phyloP scores from a whole-genome alignment of 2,329 filamentous ascomycete species.

The Neoscytalidium dimidiatum region DNA sequence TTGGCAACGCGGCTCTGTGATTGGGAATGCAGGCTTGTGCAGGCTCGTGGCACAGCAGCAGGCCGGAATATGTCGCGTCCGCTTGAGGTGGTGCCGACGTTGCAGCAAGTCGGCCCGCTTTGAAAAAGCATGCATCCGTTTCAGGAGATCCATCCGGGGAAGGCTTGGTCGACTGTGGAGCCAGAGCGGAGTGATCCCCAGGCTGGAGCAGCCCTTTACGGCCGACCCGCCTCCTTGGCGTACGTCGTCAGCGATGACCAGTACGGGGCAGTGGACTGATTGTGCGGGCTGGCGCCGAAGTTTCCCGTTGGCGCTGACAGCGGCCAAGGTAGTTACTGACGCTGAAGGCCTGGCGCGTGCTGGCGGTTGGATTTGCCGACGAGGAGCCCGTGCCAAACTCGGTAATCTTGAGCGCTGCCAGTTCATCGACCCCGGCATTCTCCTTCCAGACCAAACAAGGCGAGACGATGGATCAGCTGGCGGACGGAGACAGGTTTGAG shows the following conservation, averaged over 20 bases:
- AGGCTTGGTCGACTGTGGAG: neutral
- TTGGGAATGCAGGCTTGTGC: neutral
- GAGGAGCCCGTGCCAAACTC: neutral
- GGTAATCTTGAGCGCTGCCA: neutral
- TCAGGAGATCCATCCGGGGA: constrained; percentile 15
- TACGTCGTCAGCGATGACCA: neutral
- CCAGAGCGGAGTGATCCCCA: constrained; percentile 13
- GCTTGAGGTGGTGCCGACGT: neutral
- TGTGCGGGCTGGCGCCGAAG: neutral
- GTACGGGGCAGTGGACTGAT: constrained; percentile 4
- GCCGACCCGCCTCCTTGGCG: constrained; percentile 2
- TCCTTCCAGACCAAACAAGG: neutral
- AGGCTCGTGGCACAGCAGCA: neutral
- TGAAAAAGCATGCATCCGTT: neutral
- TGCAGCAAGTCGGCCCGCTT: neutral
- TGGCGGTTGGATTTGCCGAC: neutral
- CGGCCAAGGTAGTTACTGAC: neutral
- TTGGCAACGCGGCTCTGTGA: neutral
- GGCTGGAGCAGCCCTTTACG: neutral
- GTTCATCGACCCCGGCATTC: neutral
- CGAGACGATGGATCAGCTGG: neutral
- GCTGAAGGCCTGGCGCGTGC: neutral
- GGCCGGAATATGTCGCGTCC: neutral
- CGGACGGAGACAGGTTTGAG: neutral
- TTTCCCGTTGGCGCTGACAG: neutral